A percentile compares a stretch with the other conserved stretches of the same genome.
These are phyloP conservation scores for Crithidia thermophila DNA, from an alignment of 208 protist genomes.

Conservation along the genomic window DNA sequence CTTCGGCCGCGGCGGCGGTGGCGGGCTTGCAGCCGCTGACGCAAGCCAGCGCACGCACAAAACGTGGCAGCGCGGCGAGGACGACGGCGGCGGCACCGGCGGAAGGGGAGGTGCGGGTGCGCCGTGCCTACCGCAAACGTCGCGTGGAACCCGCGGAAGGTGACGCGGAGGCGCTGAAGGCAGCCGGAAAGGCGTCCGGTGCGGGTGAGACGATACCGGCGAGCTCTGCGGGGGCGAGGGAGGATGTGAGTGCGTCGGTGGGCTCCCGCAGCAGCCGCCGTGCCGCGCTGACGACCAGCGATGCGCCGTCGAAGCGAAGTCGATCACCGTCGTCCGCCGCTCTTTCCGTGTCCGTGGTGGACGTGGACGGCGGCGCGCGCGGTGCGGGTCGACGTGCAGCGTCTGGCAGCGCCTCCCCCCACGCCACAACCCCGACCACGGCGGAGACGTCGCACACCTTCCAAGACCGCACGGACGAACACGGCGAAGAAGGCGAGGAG, in stretches of 20 bases:
- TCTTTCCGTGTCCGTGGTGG: background rate
- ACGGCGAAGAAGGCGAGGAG: background rate
- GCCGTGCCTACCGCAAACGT: constrained; percentile 17
- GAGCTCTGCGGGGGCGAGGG: background rate
- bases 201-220: background rate
- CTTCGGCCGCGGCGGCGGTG: background rate
- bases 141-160: constrained; percentile 14
- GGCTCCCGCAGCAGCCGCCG: constrained; percentile 9
- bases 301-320: constrained; percentile 18
- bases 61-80: no score
- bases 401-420: background rate
- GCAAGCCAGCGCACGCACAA: background rate
- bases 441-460: background rate
- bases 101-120: constrained; percentile 8
- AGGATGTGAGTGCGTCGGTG: no score
- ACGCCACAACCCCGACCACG: background rate
- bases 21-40: background rate
- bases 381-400: background rate
- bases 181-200: background rate
- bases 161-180: background rate
- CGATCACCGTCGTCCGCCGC: constrained; percentile 22
- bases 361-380: background rate
- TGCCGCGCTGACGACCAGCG: background rate
- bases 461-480: background rate
- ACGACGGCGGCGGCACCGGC: background rate